Conservation (phyloP, 331 rosid species). For the Malus hybrid region DNA sequence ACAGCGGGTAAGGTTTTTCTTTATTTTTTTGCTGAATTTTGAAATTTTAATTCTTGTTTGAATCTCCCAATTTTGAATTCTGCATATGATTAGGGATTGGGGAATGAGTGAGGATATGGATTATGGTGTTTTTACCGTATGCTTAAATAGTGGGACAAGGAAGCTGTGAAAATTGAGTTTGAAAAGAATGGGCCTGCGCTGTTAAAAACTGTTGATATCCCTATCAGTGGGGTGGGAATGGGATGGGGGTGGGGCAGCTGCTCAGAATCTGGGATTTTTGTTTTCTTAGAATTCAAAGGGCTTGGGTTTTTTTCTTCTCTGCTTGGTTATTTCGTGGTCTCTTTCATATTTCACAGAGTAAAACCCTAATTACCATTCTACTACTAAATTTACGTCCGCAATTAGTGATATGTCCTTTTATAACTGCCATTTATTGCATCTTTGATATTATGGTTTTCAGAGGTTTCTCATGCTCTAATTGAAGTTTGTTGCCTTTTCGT, state of each 20-base stretch:
- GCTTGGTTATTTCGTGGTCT: slow-evolving; percentile 37
- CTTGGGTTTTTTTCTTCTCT: slow-evolving; percentile 46
- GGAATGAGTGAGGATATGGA: not conserved
- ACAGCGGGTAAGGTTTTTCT: not conserved
- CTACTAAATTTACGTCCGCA: slow-evolving; percentile 17
- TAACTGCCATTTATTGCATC: slow-evolving; percentile 33
- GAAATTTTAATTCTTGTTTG: not conserved
- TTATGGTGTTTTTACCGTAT: slow-evolving; percentile 20
- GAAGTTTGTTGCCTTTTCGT: slow-evolving; percentile 49
- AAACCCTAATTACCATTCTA: slow-evolving; percentile 43
- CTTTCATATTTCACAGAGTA: slow-evolving; percentile 39
- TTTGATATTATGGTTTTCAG: slow-evolving; percentile 58
- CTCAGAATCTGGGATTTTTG: slow-evolving; percentile 32
- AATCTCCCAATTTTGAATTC: not conserved
- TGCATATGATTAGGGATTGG: not conserved
- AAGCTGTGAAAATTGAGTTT: slow-evolving; percentile 18
- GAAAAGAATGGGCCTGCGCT: slow-evolving; percentile 30
- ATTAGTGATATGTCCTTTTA: slow-evolving; percentile 23
- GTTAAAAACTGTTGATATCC: slow-evolving; percentile 36
- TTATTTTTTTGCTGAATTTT: not conserved
- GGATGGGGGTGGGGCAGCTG: not conserved
- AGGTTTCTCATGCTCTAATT: slow-evolving; percentile 77
- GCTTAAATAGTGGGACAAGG: slow-evolving; percentile 4
- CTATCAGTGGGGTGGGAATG: slow-evolving; percentile 15
- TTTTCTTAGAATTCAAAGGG: slow-evolving; percentile 21